Evolutionary conservation across 371 early-diverging fungal species (phyloP).

Genomic region (Mucor circinelloides): DNA sequence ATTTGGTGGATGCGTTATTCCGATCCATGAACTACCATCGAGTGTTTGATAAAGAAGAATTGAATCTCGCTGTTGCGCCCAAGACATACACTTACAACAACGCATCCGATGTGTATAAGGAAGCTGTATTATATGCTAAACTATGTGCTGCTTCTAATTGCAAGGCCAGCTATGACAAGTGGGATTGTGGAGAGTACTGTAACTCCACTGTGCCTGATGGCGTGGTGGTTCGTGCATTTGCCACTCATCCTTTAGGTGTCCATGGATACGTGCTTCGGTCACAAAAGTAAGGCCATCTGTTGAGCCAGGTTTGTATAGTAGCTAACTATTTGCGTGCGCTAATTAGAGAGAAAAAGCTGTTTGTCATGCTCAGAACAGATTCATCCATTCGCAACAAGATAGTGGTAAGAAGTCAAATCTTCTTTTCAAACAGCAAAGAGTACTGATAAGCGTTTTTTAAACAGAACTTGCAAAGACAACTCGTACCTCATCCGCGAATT

Average conservation of each 20-base stretch:
- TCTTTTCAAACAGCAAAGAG: neutral
- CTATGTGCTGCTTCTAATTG: conserved; percentile 17
- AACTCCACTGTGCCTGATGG: conserved; percentile 17
- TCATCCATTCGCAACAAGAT: conserved; percentile 5
- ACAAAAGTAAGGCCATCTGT: neutral
- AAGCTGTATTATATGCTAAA: conserved; percentile 1
- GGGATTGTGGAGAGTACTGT: conserved; percentile 25
- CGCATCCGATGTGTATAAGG: neutral
- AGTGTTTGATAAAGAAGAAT: neutral
- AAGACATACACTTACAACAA: neutral
- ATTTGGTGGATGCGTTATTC: neutral
- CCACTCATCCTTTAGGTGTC: conserved; percentile 17
- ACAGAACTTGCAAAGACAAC: neutral
- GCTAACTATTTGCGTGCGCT: neutral
- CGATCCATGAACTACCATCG: neutral
- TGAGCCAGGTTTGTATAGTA: neutral
- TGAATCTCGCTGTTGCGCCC: neutral
- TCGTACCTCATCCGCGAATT: conserved; percentile 14
- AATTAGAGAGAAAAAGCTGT: conserved; percentile 4
- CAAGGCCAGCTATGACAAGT: conserved; percentile 21
- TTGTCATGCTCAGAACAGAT: conserved; percentile 13
- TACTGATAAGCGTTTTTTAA: neutral
- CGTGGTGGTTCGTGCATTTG: conserved; percentile 16
- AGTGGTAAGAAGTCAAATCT: neutral
- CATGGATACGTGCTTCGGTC: conserved; percentile 17